A percentile compares a stretch with the other conserved stretches of the same genome.
Evolutionary conservation across 1,139 yeast genomes (phyloP).

Genomic region (Nakaseomyces uthaithaninus): DNA sequence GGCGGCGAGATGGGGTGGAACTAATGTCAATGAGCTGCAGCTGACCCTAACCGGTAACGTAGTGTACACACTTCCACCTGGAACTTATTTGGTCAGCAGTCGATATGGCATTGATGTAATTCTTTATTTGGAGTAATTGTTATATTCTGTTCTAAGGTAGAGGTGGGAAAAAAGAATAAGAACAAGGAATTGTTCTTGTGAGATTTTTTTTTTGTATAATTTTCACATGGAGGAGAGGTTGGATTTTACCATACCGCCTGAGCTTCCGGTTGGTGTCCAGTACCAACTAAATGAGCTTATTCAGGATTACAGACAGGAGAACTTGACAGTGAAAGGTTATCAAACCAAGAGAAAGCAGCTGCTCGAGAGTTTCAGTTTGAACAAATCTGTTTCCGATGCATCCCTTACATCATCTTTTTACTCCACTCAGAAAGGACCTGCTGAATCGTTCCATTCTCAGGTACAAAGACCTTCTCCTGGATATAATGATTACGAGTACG

Average conservation of each 20-base stretch:
- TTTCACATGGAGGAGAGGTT: slow-evolving; percentile 10
- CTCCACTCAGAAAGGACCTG: not conserved
- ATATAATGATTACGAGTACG: not conserved
- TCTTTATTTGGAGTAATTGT: no score
- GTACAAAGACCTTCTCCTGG: slow-evolving; percentile 1
- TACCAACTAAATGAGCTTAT: slow-evolving; percentile 38
- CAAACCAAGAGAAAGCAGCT: slow-evolving; percentile 45
- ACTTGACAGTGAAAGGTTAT: slow-evolving; percentile 61
- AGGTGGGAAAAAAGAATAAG: not conserved
- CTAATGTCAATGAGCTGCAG: no score
- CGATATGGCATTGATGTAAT: no score
- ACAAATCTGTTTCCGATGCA: not conserved
- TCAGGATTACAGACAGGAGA: slow-evolving; percentile 53
- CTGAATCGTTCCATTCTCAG: not conserved
- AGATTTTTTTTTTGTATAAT: not conserved
- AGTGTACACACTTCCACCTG: no score
- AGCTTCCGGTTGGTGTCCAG: slow-evolving; percentile 23
- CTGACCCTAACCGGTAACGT: no score
- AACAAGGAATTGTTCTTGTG: no score
- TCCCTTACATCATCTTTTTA: not conserved
- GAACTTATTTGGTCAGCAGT: no score
- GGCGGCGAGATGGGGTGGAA: no score
- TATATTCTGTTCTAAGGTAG: not conserved
- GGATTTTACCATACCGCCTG: slow-evolving; percentile 29
- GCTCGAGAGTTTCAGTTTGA: slow-evolving; percentile 27